Conservation (phyloP, 441 rosid genomes). For the Pelargonium australe region DNA sequence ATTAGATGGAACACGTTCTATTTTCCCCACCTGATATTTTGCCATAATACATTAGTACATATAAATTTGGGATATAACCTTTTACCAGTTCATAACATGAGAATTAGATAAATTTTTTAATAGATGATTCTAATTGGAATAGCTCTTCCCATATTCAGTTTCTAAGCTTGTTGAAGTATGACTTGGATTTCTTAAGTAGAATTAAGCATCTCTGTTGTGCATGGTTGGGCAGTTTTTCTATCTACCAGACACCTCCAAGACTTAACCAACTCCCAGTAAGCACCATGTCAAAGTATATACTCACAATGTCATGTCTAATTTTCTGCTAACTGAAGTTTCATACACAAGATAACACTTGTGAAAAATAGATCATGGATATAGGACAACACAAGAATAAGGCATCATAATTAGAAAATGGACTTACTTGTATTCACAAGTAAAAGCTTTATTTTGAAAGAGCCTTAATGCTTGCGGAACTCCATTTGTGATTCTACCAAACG, state of each 20-base stretch:
- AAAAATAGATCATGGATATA: not conserved
- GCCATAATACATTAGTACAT: not conserved
- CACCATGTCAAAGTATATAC: not conserved
- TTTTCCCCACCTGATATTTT: not conserved
- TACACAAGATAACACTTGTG: not conserved
- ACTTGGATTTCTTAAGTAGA: not conserved
- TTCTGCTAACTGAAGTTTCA: not conserved
- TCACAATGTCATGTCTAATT: not conserved
- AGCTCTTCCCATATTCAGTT: not conserved
- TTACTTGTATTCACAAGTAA: constrained; percentile 86
- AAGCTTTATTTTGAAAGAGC: constrained; percentile 56
- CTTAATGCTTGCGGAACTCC: constrained; percentile 58
- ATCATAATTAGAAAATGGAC: constrained; percentile 23
- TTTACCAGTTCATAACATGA: not conserved
- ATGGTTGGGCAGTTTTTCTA: no score
- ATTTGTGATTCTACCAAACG: constrained; percentile 53
- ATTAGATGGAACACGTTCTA: no score
- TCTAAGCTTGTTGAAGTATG: not conserved
- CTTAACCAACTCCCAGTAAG: no score
- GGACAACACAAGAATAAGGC: not conserved
- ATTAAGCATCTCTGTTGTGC: no score
- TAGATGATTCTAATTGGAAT: not conserved
- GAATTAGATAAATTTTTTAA: not conserved
- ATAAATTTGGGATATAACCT: not conserved
- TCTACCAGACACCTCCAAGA: no score